Conservation (phyloP, 768 basidiomycete genomes). For the Favolaschia claudopus region DNA sequence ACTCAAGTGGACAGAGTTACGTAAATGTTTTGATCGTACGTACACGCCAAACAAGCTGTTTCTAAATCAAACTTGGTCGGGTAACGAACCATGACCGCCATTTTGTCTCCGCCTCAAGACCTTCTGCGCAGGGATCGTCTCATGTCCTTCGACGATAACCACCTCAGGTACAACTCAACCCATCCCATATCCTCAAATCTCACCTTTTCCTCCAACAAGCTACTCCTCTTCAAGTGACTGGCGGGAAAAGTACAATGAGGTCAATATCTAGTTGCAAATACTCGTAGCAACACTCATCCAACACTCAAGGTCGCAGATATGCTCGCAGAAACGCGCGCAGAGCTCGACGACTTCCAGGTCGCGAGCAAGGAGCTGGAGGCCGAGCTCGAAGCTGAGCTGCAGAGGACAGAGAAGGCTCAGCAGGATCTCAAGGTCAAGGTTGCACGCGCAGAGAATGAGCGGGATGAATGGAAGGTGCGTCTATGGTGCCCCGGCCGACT, state of each 20-base stretch:
- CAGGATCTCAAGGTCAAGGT: slow-evolving; percentile 80
- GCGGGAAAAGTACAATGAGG: slow-evolving; percentile 82
- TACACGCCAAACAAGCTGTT: too few relatives aligned
- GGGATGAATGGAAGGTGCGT: slow-evolving; percentile 93
- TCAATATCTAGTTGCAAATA: slow-evolving; percentile 29
- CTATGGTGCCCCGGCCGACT: too few relatives aligned
- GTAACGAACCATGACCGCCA: slow-evolving; percentile 60
- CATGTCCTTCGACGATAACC: slow-evolving; percentile 73
- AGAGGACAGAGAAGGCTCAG: slow-evolving; percentile 85
- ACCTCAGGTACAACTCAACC: slow-evolving; percentile 57
- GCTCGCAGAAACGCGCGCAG: slow-evolving; percentile 82
- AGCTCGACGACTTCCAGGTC: slow-evolving; percentile 87
- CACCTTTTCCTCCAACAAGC: slow-evolving; percentile 43
- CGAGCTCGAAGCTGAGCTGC: slow-evolving; percentile 91
- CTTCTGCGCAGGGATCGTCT: slow-evolving; percentile 63
- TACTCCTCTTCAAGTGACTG: slow-evolving; percentile 70
- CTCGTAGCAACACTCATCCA: not conserved
- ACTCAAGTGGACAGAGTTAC: slow-evolving; percentile 20
- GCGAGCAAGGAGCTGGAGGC: slow-evolving; percentile 92
- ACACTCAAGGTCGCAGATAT: slow-evolving; percentile 71
- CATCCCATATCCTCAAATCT: slow-evolving; percentile 19
- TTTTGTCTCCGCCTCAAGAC: slow-evolving; percentile 68
- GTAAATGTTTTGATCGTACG: not conserved
- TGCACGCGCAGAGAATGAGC: slow-evolving; percentile 72
- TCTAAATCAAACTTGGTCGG: not conserved